Base-by-base conservation (phyloP, 2,329 filamentous ascomycete species). In the Furcasterigmium furcatum region DNA sequence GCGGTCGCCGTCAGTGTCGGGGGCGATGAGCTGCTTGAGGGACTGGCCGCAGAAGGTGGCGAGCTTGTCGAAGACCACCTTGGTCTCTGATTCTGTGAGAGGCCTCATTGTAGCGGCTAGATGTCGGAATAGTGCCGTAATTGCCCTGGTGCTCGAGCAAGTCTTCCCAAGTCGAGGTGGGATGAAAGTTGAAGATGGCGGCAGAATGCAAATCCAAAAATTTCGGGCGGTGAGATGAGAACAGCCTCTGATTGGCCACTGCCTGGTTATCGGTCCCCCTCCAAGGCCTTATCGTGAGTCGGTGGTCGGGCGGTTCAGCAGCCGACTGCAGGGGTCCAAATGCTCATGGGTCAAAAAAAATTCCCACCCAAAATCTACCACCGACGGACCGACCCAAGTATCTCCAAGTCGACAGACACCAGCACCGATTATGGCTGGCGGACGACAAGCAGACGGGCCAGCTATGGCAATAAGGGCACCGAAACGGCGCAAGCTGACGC, bases 21-120 rank as follows among this genome's bases (percentile, higher is more conserved):
- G 85, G 40, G 85, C 82, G 57, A 92, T 90, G 55, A 96, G 80
- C 67, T 90, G 84, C 67, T 91, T 92, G 56, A 96, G 79, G 16
- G 88, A 91, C 58, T 80, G 82, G 55, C 91, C 91, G 20, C 88
- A 94, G 74, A 97, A 99, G 67, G 91, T 88, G 47, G 94, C 94
- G 34, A 99, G 82, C 74, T 97, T 96, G 57, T 85, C 81, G 68
- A 96, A 95, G 58, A 96, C 82, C 2, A 87, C 88, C 65, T 88
- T 82, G 47, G 85, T 88, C 70, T 91, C 87, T 61, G 74, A 68
- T 66, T 90, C 90, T 46, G 90, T 94, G 55, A 96, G 81, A 43
- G 86, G 81, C 46, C 90, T 82, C 89, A 95, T 95, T 39, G 58
- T 80, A 56, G 44, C 30, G 41, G 5, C 21, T 25, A 19, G 38